These are phyloP conservation scores for Verticillium zaregamsianum DNA, from an alignment of 2,329 filamentous ascomycete genomes.

Conservation along the genomic window DNA sequence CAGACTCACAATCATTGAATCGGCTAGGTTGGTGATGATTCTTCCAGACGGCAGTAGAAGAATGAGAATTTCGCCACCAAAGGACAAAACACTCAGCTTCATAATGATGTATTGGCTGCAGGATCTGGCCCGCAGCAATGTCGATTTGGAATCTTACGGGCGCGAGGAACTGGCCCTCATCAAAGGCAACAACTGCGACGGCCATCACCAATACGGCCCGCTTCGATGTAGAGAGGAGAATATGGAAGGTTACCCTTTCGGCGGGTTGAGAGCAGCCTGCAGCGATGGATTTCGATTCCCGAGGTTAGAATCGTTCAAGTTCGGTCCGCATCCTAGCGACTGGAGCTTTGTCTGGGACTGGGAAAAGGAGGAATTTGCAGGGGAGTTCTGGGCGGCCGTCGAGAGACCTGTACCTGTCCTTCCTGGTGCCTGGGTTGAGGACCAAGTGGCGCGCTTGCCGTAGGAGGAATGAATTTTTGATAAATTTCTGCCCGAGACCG, in stretches of 20 bases:
- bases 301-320: neutral
- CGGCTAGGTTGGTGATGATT: no score
- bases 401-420: neutral
- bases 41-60: no score
- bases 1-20: no score
- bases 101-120: neutral
- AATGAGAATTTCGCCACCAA: no score
- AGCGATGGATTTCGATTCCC: neutral
- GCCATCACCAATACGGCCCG: neutral
- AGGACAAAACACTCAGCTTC: no score
- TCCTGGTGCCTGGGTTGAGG: constrained; percentile 1
- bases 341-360: constrained; percentile 3
- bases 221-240: neutral
- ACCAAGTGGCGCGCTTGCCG: no score
- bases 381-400: constrained; percentile 3
- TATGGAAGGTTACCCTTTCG: neutral
- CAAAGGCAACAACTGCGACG: neutral
- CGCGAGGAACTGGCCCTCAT: neutral
- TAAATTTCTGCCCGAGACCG: neutral
- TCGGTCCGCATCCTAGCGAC: neutral
- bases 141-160: constrained; percentile 1
- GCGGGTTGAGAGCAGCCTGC: neutral
- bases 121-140: neutral
- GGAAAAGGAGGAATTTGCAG: neutral
- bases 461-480: no score